Conservation (phyloP, 139 green algal species). For the Trebouxia sp. region DNA sequence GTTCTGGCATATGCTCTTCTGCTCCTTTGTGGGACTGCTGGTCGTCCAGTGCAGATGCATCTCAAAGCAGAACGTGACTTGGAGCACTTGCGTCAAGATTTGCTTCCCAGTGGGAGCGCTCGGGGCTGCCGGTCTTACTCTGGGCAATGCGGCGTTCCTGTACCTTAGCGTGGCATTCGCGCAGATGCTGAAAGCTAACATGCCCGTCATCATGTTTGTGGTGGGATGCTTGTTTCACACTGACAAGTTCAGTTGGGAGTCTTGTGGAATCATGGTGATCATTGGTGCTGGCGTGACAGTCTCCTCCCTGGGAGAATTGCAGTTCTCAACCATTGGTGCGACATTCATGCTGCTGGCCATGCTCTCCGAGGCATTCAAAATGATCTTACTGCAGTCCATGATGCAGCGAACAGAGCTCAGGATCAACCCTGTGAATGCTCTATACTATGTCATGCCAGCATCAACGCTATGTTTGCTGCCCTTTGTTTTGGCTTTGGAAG, state of each 20-base stretch:
- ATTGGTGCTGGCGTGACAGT: conserved; percentile 53
- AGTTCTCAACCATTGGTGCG: conserved; percentile 83
- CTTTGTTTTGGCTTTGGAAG: neutral
- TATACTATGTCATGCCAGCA: conserved; percentile 61
- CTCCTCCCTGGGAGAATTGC: conserved; percentile 68
- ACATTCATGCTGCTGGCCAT: conserved; percentile 87
- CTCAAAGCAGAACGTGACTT: neutral
- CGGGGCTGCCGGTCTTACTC: neutral
- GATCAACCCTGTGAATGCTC: conserved; percentile 61
- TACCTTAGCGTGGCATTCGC: conserved; percentile 38
- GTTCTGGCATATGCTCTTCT: conserved; percentile 92
- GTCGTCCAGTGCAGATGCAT: conserved; percentile 40
- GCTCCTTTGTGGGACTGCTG: conserved; percentile 68
- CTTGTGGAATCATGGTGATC: conserved; percentile 57
- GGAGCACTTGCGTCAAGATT: neutral
- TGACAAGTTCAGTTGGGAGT: conserved; percentile 45
- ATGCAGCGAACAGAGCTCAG: conserved; percentile 60
- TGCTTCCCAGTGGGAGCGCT: conserved; percentile 1
- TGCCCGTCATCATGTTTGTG: conserved; percentile 60
- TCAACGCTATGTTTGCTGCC: conserved; percentile 40
- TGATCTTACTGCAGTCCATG: conserved; percentile 91
- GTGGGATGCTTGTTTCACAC: conserved; percentile 48
- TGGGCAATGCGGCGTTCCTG: neutral
- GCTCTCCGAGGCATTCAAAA: conserved; percentile 61
- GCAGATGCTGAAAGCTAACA: conserved; percentile 63